Evolutionary conservation across 2,329 filamentous ascomycete species (phyloP).

Genomic region (Trichoderma sp.): DNA sequence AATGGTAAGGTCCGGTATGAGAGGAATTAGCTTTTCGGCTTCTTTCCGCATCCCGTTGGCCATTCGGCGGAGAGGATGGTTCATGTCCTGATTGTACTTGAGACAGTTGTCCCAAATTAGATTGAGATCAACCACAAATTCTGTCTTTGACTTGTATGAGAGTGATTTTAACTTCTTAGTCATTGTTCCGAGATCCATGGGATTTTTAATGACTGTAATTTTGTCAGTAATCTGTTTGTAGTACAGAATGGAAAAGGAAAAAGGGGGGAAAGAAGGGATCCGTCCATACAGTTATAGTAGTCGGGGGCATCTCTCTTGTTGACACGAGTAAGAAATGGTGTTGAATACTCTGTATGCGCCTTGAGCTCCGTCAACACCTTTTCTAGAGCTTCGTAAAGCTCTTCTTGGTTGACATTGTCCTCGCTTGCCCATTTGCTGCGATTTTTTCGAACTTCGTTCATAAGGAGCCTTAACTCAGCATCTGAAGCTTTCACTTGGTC

Average conservation of each 20-base stretch:
- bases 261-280: not conserved
- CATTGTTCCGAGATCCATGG: slow-evolving; percentile 98
- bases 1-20: slow-evolving; percentile 92
- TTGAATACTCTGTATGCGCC: slow-evolving; percentile 94
- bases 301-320: slow-evolving; percentile 97
- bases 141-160: slow-evolving; percentile 84
- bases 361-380: slow-evolving; percentile 97
- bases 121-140: slow-evolving; percentile 92
- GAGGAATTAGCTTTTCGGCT: slow-evolving; percentile 91
- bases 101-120: slow-evolving; percentile 97
- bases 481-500: slow-evolving; percentile 90
- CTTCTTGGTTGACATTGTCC: slow-evolving; percentile 95
- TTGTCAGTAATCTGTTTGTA: slow-evolving; percentile 33
- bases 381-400: slow-evolving; percentile 94
- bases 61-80: slow-evolving; percentile 86
- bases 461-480: slow-evolving; percentile 85
- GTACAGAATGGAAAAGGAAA: too few relatives aligned
- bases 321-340: slow-evolving; percentile 90
- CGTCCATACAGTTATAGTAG: slow-evolving; percentile 81
- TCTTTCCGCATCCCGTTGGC: slow-evolving; percentile 96
- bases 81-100: slow-evolving; percentile 89
- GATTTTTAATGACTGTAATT: slow-evolving; percentile 80
- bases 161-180: slow-evolving; percentile 92
- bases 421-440: slow-evolving; percentile 99
- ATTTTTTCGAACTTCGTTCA: slow-evolving; percentile 98